phyloP scores from a whole-genome alignment of 345 rosid species.

The Raphanus raphanistrum region DNA sequence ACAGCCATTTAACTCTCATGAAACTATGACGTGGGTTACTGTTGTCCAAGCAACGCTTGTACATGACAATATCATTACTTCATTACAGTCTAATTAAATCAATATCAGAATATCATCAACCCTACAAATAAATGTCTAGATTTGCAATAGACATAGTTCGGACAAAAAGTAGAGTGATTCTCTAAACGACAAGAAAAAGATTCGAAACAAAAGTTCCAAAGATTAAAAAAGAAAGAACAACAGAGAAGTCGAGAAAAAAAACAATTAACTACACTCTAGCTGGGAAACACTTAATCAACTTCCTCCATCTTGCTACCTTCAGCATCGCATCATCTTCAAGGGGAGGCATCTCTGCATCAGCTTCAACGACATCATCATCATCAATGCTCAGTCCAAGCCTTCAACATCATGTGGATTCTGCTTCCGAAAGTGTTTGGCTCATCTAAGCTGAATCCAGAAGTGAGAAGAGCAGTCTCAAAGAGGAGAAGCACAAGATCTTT shows the following conservation, averaged over 20 bases:
- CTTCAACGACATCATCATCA: not conserved
- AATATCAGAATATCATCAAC: no score
- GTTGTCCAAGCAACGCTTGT: no score
- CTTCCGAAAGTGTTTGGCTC: not conserved
- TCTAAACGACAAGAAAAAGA: no score
- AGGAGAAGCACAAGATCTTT: not conserved
- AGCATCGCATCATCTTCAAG: not conserved
- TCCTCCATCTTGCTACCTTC: not conserved
- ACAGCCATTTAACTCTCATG: no score
- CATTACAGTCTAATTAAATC: no score
- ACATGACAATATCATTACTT: no score
- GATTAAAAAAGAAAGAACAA: not conserved
- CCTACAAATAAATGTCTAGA: not conserved
- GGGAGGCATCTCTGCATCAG: not conserved
- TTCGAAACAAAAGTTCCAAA: not conserved
- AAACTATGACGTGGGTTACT: no score
- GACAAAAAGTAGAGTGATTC: not conserved
- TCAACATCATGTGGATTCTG: not conserved
- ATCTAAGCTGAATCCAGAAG: not conserved
- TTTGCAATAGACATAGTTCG: not conserved
- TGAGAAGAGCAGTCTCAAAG: not conserved
- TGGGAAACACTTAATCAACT: not conserved
- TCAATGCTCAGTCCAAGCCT: not conserved
- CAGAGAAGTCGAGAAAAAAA: not conserved
- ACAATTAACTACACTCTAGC: not conserved